These are phyloP conservation scores for Magnaporthiopsis incrustans DNA, from an alignment of 2,329 filamentous ascomycete species.

Conservation along the genomic window DNA sequence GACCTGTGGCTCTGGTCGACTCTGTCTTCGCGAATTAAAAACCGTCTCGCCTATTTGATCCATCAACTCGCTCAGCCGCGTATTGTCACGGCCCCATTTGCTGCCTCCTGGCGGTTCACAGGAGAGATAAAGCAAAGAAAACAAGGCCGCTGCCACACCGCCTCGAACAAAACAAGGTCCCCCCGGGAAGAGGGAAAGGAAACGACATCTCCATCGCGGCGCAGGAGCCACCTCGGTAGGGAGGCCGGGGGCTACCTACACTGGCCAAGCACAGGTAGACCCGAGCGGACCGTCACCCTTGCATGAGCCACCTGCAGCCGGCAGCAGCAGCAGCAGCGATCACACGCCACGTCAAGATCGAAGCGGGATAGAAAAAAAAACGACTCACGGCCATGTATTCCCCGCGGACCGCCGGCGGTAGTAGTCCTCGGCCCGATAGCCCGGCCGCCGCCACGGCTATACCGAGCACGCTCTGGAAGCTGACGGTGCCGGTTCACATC, in stretches of 20 bases:
- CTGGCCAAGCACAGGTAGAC: too few species aligned
- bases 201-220: too few species aligned
- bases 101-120: background rate
- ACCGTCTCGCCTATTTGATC: background rate
- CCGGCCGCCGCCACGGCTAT: conserved; percentile 17
- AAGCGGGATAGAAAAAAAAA: too few species aligned
- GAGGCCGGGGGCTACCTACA: too few species aligned
- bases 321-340: too few species aligned
- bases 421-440: conserved; percentile 2
- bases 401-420: too few species aligned
- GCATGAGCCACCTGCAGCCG: too few species aligned
- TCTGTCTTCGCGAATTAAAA: background rate
- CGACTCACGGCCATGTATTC: background rate
- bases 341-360: too few species aligned
- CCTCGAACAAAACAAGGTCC: background rate
- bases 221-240: too few species aligned
- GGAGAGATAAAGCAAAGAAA: too few species aligned
- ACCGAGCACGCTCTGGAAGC: conserved; percentile 44
- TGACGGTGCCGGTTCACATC: conserved; percentile 46
- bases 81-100: background rate
- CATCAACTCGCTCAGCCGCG: background rate
- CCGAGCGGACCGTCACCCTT: too few species aligned
- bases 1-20: too few species aligned
- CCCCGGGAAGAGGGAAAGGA: background rate
- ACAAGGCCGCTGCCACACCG: background rate